Conservation (phyloP, 1,284 basidiomycete genomes). For the Ganoderma sp. region DNA sequence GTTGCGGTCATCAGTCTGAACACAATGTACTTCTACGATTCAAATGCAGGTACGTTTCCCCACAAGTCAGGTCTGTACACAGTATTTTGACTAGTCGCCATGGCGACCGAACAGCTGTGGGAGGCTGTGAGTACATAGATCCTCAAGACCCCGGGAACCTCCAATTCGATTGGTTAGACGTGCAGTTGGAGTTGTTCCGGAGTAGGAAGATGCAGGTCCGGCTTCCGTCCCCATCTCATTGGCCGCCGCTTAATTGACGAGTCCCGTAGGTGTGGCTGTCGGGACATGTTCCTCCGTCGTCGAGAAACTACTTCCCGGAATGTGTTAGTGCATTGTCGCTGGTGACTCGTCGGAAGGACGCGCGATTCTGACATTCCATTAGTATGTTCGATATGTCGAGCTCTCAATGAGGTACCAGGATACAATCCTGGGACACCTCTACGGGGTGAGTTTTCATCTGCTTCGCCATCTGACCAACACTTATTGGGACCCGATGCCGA, state of each 20-base stretch:
- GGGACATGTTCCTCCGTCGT: constrained; percentile 82
- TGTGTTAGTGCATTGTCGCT: constrained; percentile 61
- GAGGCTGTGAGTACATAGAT: constrained; percentile 68
- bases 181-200: constrained; percentile 78
- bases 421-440: constrained; percentile 89
- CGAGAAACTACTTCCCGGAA: constrained; percentile 83
- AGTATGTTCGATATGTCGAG: constrained; percentile 86
- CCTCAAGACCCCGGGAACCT: constrained; percentile 81
- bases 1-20: constrained; percentile 88
- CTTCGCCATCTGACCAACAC: constrained; percentile 13
- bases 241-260: constrained; percentile 28
- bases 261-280: constrained; percentile 43
- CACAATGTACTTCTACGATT: constrained; percentile 92
- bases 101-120: constrained; percentile 51
- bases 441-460: constrained; percentile 62
- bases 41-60: constrained; percentile 75
- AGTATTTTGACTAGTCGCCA: constrained; percentile 32
- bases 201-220: constrained; percentile 78
- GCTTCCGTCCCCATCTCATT: constrained; percentile 22
- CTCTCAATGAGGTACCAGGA: constrained; percentile 86
- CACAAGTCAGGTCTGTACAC: constrained; percentile 18
- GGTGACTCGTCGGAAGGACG: constrained; percentile 20
- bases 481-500: constrained; percentile 20
- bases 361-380: constrained; percentile 28
- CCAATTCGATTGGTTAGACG: constrained; percentile 90